Percentiles rank a stretch among this genome's conserved stretches.
Conservation (phyloP, 139 green algal species). For the Chlorella sorokiniana region DNA sequence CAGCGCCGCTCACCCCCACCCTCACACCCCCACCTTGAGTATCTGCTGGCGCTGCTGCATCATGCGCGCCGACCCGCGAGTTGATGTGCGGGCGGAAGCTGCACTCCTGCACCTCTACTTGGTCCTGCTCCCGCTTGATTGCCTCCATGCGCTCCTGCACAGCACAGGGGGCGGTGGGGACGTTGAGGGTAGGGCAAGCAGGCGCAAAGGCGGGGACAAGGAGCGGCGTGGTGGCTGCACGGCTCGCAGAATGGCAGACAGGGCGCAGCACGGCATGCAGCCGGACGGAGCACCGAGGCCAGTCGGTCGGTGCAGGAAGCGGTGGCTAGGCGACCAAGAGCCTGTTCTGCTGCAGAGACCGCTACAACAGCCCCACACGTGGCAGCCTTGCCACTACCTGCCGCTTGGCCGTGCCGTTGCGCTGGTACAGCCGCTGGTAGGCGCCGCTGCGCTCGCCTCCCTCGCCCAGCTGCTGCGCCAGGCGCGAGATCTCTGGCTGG, state of each 20-base stretch:
- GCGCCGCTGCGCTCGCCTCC: not conserved
- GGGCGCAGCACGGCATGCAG: too few species aligned
- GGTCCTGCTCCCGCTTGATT: conserved; percentile 41
- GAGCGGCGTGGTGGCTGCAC: too few species aligned
- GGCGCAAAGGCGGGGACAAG: not conserved
- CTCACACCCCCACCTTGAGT: conserved; percentile 31
- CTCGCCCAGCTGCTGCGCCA: conserved; percentile 19
- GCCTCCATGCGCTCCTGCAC: conserved; percentile 30
- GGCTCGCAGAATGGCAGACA: too few species aligned
- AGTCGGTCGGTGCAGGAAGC: too few species aligned
- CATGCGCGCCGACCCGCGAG: conserved; percentile 27
- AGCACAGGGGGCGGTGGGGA: not conserved
- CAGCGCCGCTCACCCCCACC: too few species aligned
- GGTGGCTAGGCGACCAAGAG: too few species aligned
- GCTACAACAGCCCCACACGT: too few species aligned
- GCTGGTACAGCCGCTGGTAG: conserved; percentile 32
- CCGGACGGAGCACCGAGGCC: too few species aligned
- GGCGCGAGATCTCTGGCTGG: conserved; percentile 59
- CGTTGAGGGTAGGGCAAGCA: not conserved
- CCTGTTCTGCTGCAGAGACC: too few species aligned
- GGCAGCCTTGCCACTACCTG: conserved; percentile 15
- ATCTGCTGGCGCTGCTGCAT: conserved; percentile 54
- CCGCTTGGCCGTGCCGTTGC: conserved; percentile 4
- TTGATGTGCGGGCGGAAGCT: conserved; percentile 36
- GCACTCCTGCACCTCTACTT: conserved; percentile 68